Evolutionary conservation across 805 yeast genomes (phyloP).

Genomic region (Myxozyma udenii): DNA sequence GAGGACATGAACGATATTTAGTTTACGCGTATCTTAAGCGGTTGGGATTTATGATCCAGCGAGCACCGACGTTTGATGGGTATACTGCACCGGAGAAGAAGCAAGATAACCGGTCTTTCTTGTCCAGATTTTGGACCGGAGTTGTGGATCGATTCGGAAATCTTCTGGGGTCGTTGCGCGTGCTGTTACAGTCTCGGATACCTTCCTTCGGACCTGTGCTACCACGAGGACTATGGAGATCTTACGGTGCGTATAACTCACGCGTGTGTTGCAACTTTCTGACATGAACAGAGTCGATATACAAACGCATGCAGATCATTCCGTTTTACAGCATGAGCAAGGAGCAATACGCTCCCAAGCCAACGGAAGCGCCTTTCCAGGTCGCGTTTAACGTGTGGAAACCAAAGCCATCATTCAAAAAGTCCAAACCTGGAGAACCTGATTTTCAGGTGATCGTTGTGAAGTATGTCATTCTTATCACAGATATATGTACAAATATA

Average conservation of each 20-base stretch:
- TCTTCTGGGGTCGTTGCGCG: background rate
- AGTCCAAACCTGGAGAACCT: constrained; percentile 62
- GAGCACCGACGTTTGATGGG: constrained; percentile 30
- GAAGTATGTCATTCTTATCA: constrained; percentile 39
- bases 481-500: too few relatives aligned
- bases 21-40: constrained; percentile 74
- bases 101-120: background rate
- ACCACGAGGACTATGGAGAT: constrained; percentile 17
- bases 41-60: constrained; percentile 66
- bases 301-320: constrained; percentile 29
- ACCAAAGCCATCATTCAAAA: constrained; percentile 65
- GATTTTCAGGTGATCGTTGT: constrained; percentile 69
- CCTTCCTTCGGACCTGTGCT: constrained; percentile 27
- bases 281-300: constrained; percentile 22
- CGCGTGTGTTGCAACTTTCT: background rate
- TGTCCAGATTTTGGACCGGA: background rate
- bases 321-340: constrained; percentile 28
- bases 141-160: background rate
- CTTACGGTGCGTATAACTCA: constrained; percentile 14
- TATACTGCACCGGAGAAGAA: constrained; percentile 2
- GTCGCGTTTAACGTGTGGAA: constrained; percentile 76
- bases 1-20: constrained; percentile 53
- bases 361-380: constrained; percentile 31
- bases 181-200: constrained; percentile 2
- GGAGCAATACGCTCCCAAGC: background rate